These are phyloP conservation scores for Salmacisia buchloeana DNA, from an alignment of 1,284 basidiomycete genomes.

Conservation along the genomic window DNA sequence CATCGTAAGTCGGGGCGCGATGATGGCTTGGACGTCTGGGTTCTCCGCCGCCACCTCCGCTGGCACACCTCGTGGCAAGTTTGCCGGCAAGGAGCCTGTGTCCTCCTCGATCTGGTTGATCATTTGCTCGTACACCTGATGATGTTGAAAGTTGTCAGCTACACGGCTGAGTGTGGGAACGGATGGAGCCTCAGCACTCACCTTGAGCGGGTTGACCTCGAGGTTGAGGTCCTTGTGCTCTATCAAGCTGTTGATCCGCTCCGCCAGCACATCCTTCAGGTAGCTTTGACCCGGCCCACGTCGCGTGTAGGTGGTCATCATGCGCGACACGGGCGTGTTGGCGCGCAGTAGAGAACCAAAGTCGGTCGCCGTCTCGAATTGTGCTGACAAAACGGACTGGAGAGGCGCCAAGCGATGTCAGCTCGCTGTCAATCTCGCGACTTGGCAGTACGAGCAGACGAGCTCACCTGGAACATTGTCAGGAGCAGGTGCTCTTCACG, in stretches of 20 bases:
- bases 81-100: conserved; percentile 78
- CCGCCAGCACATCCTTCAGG: conserved; percentile 89
- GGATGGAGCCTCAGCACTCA: too few species aligned
- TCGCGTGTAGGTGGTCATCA: conserved; percentile 99
- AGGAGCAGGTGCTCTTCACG: conserved; percentile 95
- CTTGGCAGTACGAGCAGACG: not conserved
- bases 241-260: conserved; percentile 94
- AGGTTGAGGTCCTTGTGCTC: conserved; percentile 97
- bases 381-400: conserved; percentile 92
- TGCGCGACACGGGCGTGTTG: conserved; percentile 96
- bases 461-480: conserved; percentile 82
- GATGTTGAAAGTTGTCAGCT: not conserved
- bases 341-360: conserved; percentile 94
- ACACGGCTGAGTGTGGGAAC: too few species aligned
- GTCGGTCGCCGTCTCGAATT: conserved; percentile 96
- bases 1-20: conserved; percentile 91
- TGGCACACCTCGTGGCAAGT: conserved; percentile 82
- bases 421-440: too few species aligned
- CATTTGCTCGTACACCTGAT: conserved; percentile 97
- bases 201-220: conserved; percentile 97
- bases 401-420: too few species aligned
- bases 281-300: conserved; percentile 96
- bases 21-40: conserved; percentile 90
- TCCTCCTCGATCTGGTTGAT: conserved; percentile 96
- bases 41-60: conserved; percentile 91